phyloP scores from a whole-genome alignment of 2,329 filamentous ascomycete species.

The Colletotrichum viniferum region DNA sequence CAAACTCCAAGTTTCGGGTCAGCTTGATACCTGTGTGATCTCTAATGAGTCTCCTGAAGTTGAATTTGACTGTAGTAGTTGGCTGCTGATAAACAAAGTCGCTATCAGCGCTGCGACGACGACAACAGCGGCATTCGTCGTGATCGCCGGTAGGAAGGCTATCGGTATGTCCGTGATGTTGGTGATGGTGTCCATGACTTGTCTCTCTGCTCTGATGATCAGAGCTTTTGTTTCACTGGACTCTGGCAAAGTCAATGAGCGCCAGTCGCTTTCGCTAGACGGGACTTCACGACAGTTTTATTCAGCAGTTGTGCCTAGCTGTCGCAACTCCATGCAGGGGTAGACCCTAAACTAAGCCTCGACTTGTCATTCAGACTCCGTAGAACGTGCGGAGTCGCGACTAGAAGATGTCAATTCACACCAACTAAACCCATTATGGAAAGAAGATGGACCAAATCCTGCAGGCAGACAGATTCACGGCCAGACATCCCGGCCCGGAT shows the following conservation, averaged over 20 bases:
- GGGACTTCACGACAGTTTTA: neutral
- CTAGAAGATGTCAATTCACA: neutral
- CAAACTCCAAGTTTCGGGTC: neutral
- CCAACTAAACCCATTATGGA: neutral
- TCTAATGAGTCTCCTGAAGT: neutral
- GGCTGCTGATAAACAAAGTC: neutral
- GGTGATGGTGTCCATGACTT: neutral
- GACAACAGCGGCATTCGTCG: neutral
- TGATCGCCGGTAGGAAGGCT: neutral
- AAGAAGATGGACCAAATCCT: conserved; percentile 4
- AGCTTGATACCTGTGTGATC: neutral
- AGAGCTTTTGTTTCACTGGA: neutral
- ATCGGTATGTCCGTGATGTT: neutral
- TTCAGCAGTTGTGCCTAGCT: neutral
- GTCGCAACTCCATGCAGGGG: neutral
- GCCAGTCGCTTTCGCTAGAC: neutral
- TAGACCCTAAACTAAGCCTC: neutral
- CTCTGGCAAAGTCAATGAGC: neutral
- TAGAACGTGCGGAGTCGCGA: neutral
- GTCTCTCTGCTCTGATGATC: neutral
- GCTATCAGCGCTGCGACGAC: neutral
- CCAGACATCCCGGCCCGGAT: neutral
- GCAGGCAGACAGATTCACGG: neutral
- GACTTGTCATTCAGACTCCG: neutral
- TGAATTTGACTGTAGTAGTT: neutral